phyloP scores from a whole-genome alignment of 2,329 filamentous ascomycete genomes.

The Xylariaceae sp. region DNA sequence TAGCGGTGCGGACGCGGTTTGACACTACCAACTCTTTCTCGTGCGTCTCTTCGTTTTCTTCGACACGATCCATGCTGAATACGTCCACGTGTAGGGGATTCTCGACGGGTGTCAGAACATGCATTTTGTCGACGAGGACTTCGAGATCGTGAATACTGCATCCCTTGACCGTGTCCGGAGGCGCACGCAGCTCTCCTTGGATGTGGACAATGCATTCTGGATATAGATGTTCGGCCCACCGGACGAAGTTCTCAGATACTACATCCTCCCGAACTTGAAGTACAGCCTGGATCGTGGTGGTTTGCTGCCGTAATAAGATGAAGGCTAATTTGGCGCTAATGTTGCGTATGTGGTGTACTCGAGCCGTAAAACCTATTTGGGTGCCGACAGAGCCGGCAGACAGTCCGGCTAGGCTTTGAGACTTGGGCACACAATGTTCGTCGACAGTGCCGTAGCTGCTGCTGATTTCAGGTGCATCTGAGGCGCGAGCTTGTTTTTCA shows the following conservation, averaged over 20 bases:
- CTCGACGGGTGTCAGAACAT: slow-evolving; percentile 50
- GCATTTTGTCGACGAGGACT: slow-evolving; percentile 60
- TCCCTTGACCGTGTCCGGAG: slow-evolving; percentile 71
- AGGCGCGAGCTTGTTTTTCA: slow-evolving; percentile 30
- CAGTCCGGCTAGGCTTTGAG: slow-evolving; percentile 22
- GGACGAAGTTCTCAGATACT: slow-evolving; percentile 72
- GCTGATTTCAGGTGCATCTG: slow-evolving; percentile 26
- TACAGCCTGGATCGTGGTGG: slow-evolving; percentile 80
- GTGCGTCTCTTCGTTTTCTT: slow-evolving; percentile 34
- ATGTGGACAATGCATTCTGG: slow-evolving; percentile 77
- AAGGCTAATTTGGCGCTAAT: slow-evolving; percentile 83
- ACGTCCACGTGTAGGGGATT: slow-evolving; percentile 48
- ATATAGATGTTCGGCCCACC: slow-evolving; percentile 82
- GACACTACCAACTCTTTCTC: slow-evolving; percentile 60
- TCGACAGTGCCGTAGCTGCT: slow-evolving; percentile 27
- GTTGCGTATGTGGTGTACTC: slow-evolving; percentile 75
- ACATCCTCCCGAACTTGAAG: slow-evolving; percentile 54
- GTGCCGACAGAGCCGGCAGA: slow-evolving; percentile 53
- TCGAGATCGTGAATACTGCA: slow-evolving; percentile 75
- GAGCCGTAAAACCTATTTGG: slow-evolving; percentile 64
- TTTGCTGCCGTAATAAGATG: slow-evolving; percentile 80
- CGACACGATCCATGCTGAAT: slow-evolving; percentile 43
- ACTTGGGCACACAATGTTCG: slow-evolving; percentile 45
- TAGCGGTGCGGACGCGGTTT: slow-evolving; percentile 67
- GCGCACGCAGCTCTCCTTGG: slow-evolving; percentile 68